Base-by-base conservation (phyloP, 495 filamentous ascomycete species). In the Aspergillus wentii region DNA sequence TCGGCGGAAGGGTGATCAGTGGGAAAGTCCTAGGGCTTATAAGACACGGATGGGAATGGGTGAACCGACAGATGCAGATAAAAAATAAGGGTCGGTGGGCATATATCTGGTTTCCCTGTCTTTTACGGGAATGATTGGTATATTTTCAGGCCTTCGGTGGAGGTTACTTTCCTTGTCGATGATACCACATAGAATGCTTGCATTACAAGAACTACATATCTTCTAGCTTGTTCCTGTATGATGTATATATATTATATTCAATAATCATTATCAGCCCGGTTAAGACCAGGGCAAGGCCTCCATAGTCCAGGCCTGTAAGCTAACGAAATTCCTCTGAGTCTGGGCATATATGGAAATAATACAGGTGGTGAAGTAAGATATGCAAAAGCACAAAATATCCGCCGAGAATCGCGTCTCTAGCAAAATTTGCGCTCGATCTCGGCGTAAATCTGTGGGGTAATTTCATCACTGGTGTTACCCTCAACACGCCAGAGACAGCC, bases 401-500 rank as follows among this genome's bases (percentile, higher is more conserved):
- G n/a, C n/a, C n/a, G n/a, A n/a, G n/a, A n/a, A n/a, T n/a, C n/a
- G n/a, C n/a, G n/a, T n/a, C n/a, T n/a, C 39, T 45, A 68, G 56
- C 69, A 74, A 70, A 98, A 98, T 39, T 82, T 69, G 40, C 65
- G 73, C 61, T 83, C 80, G 54, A 98, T 80, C 62, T 94, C 91
- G 7, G 70, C 67, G 49, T 85, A 80, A 9, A 98, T 62, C 64
- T 85, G 78, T 6, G 92, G 92, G 13, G 75, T 88, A 36, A 98
- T 98, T 72, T 97, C 91, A 60, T 98, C 84, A 47, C 86, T 94
- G 46, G 80, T 86, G 51, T 91, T 77, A 7, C 92, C 92, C 45
- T 85, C 64, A 3, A 96, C 89, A 20, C 81, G 83, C 85, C 83
- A 91, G 39, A 98, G 59, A 21, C 94, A 82, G n/a, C 87, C 87